Percentiles rank a stretch among this genome's conserved stretches.
Conservation (phyloP, 345 rosid species). For the Brassica incana region DNA sequence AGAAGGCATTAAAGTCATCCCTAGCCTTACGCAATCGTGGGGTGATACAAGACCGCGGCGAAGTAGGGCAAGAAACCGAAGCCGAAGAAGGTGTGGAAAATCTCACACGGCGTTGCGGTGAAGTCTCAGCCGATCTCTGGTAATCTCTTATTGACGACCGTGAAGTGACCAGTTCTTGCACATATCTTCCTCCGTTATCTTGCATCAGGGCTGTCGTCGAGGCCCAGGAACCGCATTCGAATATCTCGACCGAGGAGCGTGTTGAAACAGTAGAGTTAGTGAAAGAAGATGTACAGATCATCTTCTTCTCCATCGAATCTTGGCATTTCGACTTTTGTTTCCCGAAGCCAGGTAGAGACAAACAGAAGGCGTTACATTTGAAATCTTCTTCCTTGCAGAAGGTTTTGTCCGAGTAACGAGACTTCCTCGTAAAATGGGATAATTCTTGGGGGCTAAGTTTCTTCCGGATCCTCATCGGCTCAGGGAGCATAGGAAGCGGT, state of each 20-base stretch:
- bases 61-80: conserved; percentile 49
- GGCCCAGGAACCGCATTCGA: conserved; percentile 92
- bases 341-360: conserved; percentile 71
- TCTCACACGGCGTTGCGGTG: conserved; percentile 67
- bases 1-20: conserved; percentile 57
- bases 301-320: conserved; percentile 38
- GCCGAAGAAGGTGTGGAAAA: conserved; percentile 52
- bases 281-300: conserved; percentile 35
- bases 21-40: conserved; percentile 65
- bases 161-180: conserved; percentile 54
- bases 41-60: conserved; percentile 62
- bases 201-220: conserved; percentile 50
- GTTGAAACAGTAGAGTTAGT: conserved; percentile 48
- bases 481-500: conserved; percentile 40
- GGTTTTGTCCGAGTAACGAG: background rate
- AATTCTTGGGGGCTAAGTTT: conserved; percentile 39
- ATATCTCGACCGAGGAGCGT: conserved; percentile 72
- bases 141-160: conserved; percentile 21
- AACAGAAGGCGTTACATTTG: conserved; percentile 71
- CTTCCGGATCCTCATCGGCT: conserved; percentile 40
- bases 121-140: conserved; percentile 46
- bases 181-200: conserved; percentile 51
- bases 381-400: conserved; percentile 47
- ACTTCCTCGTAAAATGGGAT: background rate
- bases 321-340: conserved; percentile 50